Evolutionary conservation across 2,329 filamentous ascomycete genomes (phyloP).

Genomic region (Madurella fahalii): DNA sequence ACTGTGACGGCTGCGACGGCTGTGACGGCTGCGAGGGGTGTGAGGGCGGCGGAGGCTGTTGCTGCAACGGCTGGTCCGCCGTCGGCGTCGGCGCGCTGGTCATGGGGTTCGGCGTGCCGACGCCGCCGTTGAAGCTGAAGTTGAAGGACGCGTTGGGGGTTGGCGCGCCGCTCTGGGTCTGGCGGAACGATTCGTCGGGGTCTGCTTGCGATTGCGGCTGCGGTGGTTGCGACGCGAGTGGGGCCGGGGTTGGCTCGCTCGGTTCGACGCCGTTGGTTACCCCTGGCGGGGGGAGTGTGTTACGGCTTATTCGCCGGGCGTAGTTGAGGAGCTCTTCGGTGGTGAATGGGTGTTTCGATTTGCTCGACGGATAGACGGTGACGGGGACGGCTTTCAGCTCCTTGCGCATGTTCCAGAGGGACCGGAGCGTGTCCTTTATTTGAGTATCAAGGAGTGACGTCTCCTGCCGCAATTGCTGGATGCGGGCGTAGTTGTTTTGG

Average conservation of each 20-base stretch:
- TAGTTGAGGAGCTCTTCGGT: conserved; percentile 73
- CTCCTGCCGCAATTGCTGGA: conserved; percentile 63
- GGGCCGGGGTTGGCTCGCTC: conserved; percentile 22
- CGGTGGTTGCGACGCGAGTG: conserved; percentile 21
- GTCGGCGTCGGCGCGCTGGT: not conserved
- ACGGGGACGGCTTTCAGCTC: conserved; percentile 64
- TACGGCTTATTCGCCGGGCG: conserved; percentile 74
- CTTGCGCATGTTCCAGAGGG: conserved; percentile 68
- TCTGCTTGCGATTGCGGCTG: conserved; percentile 27
- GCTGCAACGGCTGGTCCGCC: conserved; percentile 1
- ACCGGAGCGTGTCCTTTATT: conserved; percentile 65
- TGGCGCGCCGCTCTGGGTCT: conserved; percentile 8
- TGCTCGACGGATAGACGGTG: conserved; percentile 39
- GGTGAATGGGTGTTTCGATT: conserved; percentile 52
- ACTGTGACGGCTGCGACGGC: conserved; percentile 27
- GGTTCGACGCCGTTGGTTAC: conserved; percentile 39
- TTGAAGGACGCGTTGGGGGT: conserved; percentile 21
- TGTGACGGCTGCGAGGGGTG: conserved; percentile 24
- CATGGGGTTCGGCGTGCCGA: conserved; percentile 4
- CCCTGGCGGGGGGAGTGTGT: conserved; percentile 65
- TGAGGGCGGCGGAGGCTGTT: conserved; percentile 29
- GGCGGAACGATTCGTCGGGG: conserved; percentile 32
- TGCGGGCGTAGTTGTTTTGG: conserved; percentile 67
- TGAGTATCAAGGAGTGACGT: conserved; percentile 64
- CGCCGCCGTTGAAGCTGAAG: conserved; percentile 10